Base-by-base conservation (phyloP, 306 rosid species). In the Medicago arabica region DNA sequence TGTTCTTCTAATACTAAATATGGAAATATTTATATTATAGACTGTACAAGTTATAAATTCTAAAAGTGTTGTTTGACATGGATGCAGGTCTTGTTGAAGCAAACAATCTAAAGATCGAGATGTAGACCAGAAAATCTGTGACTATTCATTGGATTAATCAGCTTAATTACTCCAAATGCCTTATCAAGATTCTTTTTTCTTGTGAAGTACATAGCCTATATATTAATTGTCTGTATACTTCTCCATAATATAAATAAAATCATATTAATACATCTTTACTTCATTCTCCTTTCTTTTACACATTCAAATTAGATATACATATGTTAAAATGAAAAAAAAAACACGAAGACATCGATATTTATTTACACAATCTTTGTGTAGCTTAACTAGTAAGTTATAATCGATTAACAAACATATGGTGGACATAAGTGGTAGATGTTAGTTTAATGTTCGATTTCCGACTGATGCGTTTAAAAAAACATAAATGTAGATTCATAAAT, bases 71-170 rank as follows among this genome's bases (percentile, higher is more conserved):
- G 67, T 73, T 43, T 79, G 61, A 47, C 47, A 75, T 82, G 71
- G 81, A 71, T 80, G 88, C 96, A 92, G 97, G 92, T 75, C 73
- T 88, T 31, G 50, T 82, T 79, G 97, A 92, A 78, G 91, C 81
- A 61, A 75, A 86, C 85, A 86, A 88, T 77, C 81, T 82, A 69
- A 90, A 90, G 91, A 88, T 83, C 91, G 91, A 90, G 91, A 86
- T 86, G 87, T 88, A 87, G 87, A 78, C 54, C 46, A 55, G 78
- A 86, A 12, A 65, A 57, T 80, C 75, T 65, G 25, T 77, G 66
- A 55, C 70, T 51, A 80, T 85, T 85, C 44, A 16, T 82, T 82
- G 80, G 85, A 83, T 28, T 83, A 40, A 64, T 38, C 9, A 74
- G 80, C 76, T 84, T 69, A 21, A 57, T 57, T 58, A 67, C 59